Conservation (phyloP, 371 early-diverging fungal genomes). For the Zychaea mexicana region DNA sequence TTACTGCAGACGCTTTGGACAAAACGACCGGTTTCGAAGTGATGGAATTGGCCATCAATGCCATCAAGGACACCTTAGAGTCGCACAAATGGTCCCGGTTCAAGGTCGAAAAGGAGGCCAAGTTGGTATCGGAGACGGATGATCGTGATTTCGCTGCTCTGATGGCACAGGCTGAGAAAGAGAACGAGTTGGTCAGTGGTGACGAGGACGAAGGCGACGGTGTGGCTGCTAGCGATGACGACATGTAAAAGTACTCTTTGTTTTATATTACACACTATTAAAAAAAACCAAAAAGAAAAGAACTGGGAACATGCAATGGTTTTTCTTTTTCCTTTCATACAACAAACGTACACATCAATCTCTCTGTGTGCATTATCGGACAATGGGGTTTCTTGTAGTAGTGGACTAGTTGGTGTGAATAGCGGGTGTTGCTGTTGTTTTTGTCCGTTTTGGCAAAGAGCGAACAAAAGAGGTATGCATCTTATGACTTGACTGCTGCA, state of each 20-base stretch:
- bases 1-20: conserved; percentile 88
- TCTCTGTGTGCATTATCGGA: too few relatives aligned
- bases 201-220: conserved; percentile 84
- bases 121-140: conserved; percentile 95
- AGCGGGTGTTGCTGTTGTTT: too few relatives aligned
- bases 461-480: too few relatives aligned
- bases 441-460: too few relatives aligned
- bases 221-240: conserved; percentile 64
- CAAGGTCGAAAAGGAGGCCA: conserved; percentile 81
- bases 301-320: too few relatives aligned
- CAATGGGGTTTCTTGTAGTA: too few relatives aligned
- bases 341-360: too few relatives aligned
- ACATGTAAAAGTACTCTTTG: conserved; percentile 48
- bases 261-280: background rate
- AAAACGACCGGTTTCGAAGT: conserved; percentile 84
- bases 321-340: background rate
- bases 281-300: too few relatives aligned
- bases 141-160: conserved; percentile 93
- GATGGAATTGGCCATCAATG: conserved; percentile 87
- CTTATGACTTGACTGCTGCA: too few relatives aligned
- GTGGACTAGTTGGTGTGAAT: too few relatives aligned
- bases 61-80: conserved; percentile 82
- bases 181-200: conserved; percentile 94
- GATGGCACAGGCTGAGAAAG: conserved; percentile 91
- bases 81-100: conserved; percentile 59